These are phyloP conservation scores for Pseudopyrenochaeta lycopersici DNA, from an alignment of 2,329 filamentous ascomycete genomes.

Conservation along the genomic window DNA sequence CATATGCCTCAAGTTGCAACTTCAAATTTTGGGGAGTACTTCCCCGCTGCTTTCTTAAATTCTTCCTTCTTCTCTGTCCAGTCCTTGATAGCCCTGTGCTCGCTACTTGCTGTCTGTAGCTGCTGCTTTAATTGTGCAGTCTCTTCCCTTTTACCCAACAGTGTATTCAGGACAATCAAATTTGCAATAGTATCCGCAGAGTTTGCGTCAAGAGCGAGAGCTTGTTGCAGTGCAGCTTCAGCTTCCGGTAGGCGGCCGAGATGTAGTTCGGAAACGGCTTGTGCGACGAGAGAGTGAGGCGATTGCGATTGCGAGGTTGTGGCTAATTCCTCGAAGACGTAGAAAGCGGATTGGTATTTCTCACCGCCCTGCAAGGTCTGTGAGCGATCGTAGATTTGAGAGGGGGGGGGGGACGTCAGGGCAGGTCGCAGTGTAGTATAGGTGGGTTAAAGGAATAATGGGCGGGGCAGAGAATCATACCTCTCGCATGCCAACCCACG, in stretches of 20 bases:
- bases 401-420: background rate
- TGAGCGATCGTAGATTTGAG: conserved; percentile 28
- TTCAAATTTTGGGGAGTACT: conserved; percentile 85
- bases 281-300: conserved; percentile 78
- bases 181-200: conserved; percentile 84
- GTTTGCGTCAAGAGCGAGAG: conserved; percentile 75
- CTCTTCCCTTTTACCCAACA: conserved; percentile 73
- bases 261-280: conserved; percentile 91
- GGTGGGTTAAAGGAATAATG: background rate
- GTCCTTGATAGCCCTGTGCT: conserved; percentile 77
- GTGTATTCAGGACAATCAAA: conserved; percentile 77
- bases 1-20: conserved; percentile 35
- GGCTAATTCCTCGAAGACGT: conserved; percentile 96
- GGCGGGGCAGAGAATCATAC: too few species aligned
- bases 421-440: background rate
- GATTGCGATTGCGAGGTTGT: conserved; percentile 84
- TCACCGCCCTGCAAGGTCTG: conserved; percentile 75
- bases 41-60: conserved; percentile 85
- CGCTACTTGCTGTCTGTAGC: conserved; percentile 66
- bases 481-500: conserved; percentile 89
- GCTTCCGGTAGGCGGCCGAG: conserved; percentile 89
- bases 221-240: conserved; percentile 83
- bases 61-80: conserved; percentile 84
- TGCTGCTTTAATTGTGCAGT: conserved; percentile 63
- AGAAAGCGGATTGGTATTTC: conserved; percentile 95